Evolutionary conservation across 2,329 filamentous ascomycete genomes (phyloP), one percentile per base, ranked within the genome.

Genomic region (Arthrobotrys sinensis): DNA sequence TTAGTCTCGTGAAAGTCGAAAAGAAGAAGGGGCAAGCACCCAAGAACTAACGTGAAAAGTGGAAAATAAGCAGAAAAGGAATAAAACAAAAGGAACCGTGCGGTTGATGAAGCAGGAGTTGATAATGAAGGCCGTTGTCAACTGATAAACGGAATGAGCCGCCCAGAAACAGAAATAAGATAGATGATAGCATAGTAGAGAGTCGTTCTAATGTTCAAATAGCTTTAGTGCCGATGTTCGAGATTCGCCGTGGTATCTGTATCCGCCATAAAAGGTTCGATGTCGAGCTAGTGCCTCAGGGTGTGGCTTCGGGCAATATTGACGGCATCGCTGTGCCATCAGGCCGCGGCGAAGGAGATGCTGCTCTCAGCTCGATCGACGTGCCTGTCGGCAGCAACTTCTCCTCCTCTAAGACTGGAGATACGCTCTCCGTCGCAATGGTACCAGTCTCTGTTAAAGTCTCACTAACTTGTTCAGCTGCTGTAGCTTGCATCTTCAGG

Each of bases 381-480:
- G 75, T 72, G 19, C 75, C 67, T 16, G 67, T 78, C 34, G 75
- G 75, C 32, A 72, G 57, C 45, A 53, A 63, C 36, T 64, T 72
- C 53, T 78, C 67, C 46, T 78, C 75, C 46, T 78, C 67, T 28
- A 68, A 4, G n/a, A 77, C 75, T 7, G 75, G 75, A 40, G 75
- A 78, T 48, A 72, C 75, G 67, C 75, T 78, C 34, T 62, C 60
- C 1, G 75, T 78, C n/a, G 67, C 67, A 21, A 78, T 43, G 10
- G 75, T 72, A 36, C 36, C 53, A 7, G 75, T 72, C 36, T 78
- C 75, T 10, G 75, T 78, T 16, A 78, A 55, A 6, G 62, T 72
- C 43, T 78, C 75, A 48, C 75, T 72, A 64, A 72, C 75, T 64
- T 78, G 75, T 52, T 78, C 75, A 34, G 75, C 75, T 53, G 75